Base-by-base conservation (phyloP, 176 grass and related monocot species). In the Metroxylon sagu region DNA sequence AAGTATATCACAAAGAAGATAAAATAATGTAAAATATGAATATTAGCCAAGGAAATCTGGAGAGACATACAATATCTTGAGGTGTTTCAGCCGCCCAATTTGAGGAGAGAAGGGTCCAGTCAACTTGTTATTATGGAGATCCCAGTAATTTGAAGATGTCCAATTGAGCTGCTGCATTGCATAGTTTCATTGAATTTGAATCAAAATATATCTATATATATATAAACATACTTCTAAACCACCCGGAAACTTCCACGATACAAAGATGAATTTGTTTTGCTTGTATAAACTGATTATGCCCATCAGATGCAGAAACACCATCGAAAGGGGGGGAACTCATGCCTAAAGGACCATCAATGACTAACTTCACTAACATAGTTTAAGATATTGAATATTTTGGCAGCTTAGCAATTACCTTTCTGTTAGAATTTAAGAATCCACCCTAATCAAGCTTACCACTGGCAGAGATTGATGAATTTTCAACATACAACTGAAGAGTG, bases 81-180 rank as follows among this genome's bases (percentile, higher is more conserved):
- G 79, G 77, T 88, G 88, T 68, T 88, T 98, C 67, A 98, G 60
- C 29, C 76, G 79, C 43, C 94, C 94, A 81, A 98, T 98, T 71
- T 98, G 94, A 52, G 84, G 74, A 60, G 85, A 82, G 52, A 98
- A 89, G 16, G 94, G 85, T 25, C 94, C 88, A 0, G 88, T 98
- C 79, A 98, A 83, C 82, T 98, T 98, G 88, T 98, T 98, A 79
- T 89, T 98, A 74, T 93, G 94, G 49, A 98, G 82, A 80, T 98
- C 94, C 88, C 94, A 93, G 60, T 26, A 57, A 74, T 71, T 79
- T 59, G 54, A 68, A 31, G 26, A 51, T 43, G 35, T 12, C 35
- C 8, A 12, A 10, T 43, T 43, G 35, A 14, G 35, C 35, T 12
- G 35, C 35, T 43, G 35, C 35, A 43, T 53, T 43, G 35, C 26